Evolutionary conservation across 2,329 filamentous ascomycete genomes (phyloP).

Genomic region (Calonectria pteridis): DNA sequence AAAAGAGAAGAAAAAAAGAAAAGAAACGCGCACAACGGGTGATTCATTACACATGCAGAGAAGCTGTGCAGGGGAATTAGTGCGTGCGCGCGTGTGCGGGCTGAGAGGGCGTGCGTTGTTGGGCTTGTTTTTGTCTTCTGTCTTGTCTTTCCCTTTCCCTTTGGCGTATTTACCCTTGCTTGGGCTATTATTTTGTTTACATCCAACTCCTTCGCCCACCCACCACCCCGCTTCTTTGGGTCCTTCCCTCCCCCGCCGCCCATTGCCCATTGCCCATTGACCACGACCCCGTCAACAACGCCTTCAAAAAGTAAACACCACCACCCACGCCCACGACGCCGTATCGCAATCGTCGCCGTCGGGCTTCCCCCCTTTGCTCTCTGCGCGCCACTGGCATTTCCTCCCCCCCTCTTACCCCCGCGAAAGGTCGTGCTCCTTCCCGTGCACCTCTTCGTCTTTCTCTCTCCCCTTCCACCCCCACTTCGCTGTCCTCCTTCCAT

Average conservation of each 20-base stretch:
- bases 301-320: constrained; percentile 11
- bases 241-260: constrained; percentile 22
- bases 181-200: constrained; percentile 42
- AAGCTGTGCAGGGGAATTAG: background rate
- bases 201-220: constrained; percentile 26
- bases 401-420: background rate
- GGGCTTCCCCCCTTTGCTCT: background rate
- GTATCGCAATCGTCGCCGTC: background rate
- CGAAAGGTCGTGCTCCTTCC: constrained; percentile 15
- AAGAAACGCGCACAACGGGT: background rate
- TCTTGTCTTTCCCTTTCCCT: constrained; percentile 12
- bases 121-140: constrained; percentile 7
- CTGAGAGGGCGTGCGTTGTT: background rate
- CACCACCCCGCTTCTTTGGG: constrained; percentile 21
- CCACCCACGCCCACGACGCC: background rate
- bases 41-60: constrained; percentile 9
- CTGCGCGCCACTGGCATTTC: background rate
- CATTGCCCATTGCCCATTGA: constrained; percentile 9
- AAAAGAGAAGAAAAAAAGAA: background rate
- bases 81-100: background rate
- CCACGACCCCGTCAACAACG: constrained; percentile 7
- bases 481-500: constrained; percentile 16
- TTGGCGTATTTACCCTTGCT: constrained; percentile 25
- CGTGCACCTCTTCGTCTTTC: constrained; percentile 2
- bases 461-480: constrained; percentile 11